Conservation (phyloP, 768 basidiomycete species). For the Xanthoconium purpureum region DNA sequence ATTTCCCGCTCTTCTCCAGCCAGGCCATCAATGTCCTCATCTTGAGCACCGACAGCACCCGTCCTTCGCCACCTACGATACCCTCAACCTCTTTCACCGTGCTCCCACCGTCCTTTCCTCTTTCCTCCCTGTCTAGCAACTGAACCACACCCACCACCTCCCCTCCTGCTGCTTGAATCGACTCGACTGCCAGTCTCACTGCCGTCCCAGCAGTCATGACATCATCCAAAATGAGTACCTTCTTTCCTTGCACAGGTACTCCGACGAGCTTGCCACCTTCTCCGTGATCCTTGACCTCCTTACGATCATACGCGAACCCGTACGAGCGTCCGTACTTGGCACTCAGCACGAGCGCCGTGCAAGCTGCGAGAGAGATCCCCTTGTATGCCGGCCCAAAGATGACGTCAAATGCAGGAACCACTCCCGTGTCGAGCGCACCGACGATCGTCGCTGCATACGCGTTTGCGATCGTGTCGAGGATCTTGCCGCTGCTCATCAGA, state of each 20-base stretch:
- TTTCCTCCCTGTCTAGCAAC: conserved; percentile 65
- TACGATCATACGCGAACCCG: conserved; percentile 90
- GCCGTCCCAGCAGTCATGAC: conserved; percentile 95
- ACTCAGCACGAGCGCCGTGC: conserved; percentile 73
- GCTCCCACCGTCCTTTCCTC: conserved; percentile 48
- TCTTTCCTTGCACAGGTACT: conserved; percentile 71
- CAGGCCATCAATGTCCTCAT: conserved; percentile 85
- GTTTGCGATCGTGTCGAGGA: conserved; percentile 70
- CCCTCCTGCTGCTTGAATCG: conserved; percentile 66
- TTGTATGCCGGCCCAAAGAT: conserved; percentile 98
- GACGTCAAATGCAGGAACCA: conserved; percentile 60
- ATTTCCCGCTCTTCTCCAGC: conserved; percentile 66
- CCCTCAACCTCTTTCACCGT: conserved; percentile 82
- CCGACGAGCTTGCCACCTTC: conserved; percentile 94
- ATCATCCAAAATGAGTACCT: conserved; percentile 90
- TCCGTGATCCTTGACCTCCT: conserved; percentile 94
- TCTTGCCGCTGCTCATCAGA: conserved; percentile 76
- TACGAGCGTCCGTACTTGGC: conserved; percentile 61
- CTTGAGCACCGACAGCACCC: conserved; percentile 75
- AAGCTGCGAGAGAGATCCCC: conserved; percentile 89
- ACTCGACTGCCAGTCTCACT: conserved; percentile 76
- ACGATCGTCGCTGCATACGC: conserved; percentile 87
- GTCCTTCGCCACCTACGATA: conserved; percentile 61
- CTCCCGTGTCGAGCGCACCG: conserved; percentile 31
- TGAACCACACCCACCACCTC: conserved; percentile 87